A percentile compares a stretch with the other conserved stretches of the same genome.
Evolutionary conservation across 192 early-diverging fungal species (phyloP).

Genomic region (Coemansia sp.): DNA sequence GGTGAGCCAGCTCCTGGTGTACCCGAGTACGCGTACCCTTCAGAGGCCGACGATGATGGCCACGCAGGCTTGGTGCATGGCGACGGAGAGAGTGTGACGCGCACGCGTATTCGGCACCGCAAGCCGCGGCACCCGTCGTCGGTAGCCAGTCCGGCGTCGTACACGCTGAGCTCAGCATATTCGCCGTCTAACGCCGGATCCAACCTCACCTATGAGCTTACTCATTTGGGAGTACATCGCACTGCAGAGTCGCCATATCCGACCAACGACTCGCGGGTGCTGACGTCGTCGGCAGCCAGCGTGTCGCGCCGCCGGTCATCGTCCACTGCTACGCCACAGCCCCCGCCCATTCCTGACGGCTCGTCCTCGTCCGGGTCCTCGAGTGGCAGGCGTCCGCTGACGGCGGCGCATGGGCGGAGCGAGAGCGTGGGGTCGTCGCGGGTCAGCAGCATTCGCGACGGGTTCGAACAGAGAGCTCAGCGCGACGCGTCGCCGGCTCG

Average conservation of each 20-base stretch:
- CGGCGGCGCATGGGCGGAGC: conserved; percentile 34
- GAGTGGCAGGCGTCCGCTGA: conserved; percentile 3
- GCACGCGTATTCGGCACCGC: conserved; percentile 50
- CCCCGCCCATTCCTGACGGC: background rate
- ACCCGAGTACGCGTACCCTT: conserved; percentile 10
- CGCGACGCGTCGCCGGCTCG: conserved; percentile 17
- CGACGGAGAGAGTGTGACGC: conserved; percentile 45
- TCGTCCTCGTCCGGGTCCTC: conserved; percentile 8
- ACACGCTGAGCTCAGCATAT: conserved; percentile 51
- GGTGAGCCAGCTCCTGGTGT: conserved; percentile 4
- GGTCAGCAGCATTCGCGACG: conserved; percentile 54
- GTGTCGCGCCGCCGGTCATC: conserved; percentile 23
- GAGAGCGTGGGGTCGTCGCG: conserved; percentile 46
- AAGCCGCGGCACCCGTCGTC: conserved; percentile 35
- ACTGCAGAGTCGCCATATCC: conserved; percentile 42
- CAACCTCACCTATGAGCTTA: conserved; percentile 51
- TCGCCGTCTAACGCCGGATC: conserved; percentile 53
- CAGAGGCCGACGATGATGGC: background rate
- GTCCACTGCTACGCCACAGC: conserved; percentile 20
- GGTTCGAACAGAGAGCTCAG: conserved; percentile 35
- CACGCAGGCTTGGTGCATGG: background rate
- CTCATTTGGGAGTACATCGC: conserved; percentile 47
- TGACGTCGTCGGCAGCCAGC: conserved; percentile 1
- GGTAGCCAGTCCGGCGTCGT: conserved; percentile 34
- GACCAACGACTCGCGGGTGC: conserved; percentile 21